Evolutionary conservation across 2,329 filamentous ascomycete genomes (phyloP), one percentile per base, ranked within the genome.

Genomic region (Talaromyces sp.): DNA sequence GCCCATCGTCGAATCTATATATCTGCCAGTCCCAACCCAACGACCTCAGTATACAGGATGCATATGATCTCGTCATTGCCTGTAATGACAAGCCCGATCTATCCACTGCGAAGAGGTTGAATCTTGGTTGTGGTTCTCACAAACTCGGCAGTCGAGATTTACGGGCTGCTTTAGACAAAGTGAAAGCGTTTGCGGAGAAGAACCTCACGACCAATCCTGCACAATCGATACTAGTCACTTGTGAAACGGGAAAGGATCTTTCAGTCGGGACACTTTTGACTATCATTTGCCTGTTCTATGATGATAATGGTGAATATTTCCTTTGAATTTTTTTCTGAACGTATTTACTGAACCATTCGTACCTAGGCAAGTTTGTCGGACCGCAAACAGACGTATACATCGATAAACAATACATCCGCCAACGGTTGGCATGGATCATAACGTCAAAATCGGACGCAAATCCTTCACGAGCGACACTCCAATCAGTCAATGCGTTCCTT

Each of bases 401-500:
- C 57, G 89, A 87, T 74, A 98, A 99, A 78, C 82, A 84, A 9
- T 82, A 90, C 59, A 93, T 98, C 73, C 89, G 91, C 70, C 86
- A 88, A 70, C 85, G 89, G 61, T 82, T 98, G 37, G 89, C 90
- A n/a, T 90, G 89, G 82, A 91, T 98, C 70, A 91, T 94, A 77
- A 89, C 88, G 5, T 87, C 86, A 0, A 89, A 90, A 73, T 90
- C 93, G 0, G 88, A 90, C 69, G 90, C 89, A 2, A 96, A 96
- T 73, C 93, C 94, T 0, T 93, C 89, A 68, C 84, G 95, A 41
- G 85, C 91, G 25, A 97, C 93, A 0, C 80, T 98, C 43, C 93
- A 97, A 77, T 94, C 92, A 70, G 90, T 98, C 5, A 97, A 98
- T 77, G 91, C 91, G 63, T 96, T 92, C 72, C 79, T 98, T 61